phyloP scores from a whole-genome alignment of 2,329 filamentous ascomycete genomes.

The Stromatinia cepivora region DNA sequence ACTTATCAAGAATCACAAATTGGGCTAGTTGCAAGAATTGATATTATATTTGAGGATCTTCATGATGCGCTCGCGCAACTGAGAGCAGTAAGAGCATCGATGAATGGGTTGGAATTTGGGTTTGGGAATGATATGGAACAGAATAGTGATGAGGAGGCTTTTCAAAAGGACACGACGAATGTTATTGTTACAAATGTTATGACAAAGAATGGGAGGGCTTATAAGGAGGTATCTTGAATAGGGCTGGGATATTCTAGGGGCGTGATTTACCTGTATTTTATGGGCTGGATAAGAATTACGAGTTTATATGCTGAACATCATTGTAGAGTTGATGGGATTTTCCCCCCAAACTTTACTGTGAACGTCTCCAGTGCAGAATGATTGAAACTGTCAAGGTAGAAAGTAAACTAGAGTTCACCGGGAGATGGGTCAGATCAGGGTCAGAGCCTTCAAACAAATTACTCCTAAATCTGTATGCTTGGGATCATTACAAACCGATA shows the following conservation, averaged over 20 bases:
- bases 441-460: no score
- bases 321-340: background rate
- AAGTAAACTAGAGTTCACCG: background rate
- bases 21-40: conserved; percentile 1
- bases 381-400: background rate
- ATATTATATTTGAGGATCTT: conserved; percentile 17
- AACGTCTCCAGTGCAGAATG: background rate
- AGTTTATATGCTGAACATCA: no score
- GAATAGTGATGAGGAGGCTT: conserved; percentile 10
- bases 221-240: background rate
- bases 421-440: background rate
- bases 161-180: background rate
- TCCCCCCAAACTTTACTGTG: background rate
- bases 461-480: background rate
- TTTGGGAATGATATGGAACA: conserved; percentile 14
- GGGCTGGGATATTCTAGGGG: background rate
- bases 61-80: conserved; percentile 5
- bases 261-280: background rate
- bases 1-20: conserved; percentile 20
- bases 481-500: background rate
- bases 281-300: background rate
- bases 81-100: conserved; percentile 9
- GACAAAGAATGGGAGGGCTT: conserved; percentile 15
- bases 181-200: conserved; percentile 18
- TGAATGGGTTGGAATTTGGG: conserved; percentile 9